Conservation (phyloP, 139 green algal species). For the Volvox reticuliferus region DNA sequence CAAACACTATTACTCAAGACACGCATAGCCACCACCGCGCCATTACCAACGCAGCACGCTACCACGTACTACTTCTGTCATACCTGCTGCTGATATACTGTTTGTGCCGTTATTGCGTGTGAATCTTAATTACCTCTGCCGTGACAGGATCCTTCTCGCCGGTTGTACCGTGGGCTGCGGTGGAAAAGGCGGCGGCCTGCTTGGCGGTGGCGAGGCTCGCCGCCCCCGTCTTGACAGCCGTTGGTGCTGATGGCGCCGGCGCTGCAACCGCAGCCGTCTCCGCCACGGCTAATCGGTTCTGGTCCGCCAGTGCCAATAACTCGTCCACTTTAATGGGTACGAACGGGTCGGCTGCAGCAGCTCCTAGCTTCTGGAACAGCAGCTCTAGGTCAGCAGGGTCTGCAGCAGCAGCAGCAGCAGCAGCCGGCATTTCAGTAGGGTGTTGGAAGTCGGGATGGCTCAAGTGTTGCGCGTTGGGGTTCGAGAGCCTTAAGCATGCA, state of each 20-base stretch:
- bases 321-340: conserved; percentile 24
- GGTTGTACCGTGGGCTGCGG: background rate
- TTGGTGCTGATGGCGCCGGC: background rate
- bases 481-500: too few relatives aligned
- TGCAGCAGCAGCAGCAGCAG: background rate
- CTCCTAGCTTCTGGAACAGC: conserved; percentile 40
- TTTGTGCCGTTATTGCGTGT: background rate
- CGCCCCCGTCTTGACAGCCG: background rate
- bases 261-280: background rate
- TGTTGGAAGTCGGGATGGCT: too few relatives aligned
- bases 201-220: background rate
- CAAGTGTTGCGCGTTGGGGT: too few relatives aligned
- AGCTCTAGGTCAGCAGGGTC: conserved; percentile 58
- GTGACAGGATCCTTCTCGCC: conserved; percentile 17
- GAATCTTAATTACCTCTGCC: conserved; percentile 23
- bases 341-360: background rate
- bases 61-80: too few relatives aligned
- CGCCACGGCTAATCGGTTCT: background rate
- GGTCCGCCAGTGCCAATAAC: background rate
- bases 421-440: too few relatives aligned
- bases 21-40: too few relatives aligned
- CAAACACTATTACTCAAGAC: too few relatives aligned
- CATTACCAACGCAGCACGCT: too few relatives aligned
- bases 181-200: too few relatives aligned
- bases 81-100: too few relatives aligned